Base-by-base conservation (phyloP, 2,329 filamentous ascomycete species). In the Fusarium nisikadoi region DNA sequence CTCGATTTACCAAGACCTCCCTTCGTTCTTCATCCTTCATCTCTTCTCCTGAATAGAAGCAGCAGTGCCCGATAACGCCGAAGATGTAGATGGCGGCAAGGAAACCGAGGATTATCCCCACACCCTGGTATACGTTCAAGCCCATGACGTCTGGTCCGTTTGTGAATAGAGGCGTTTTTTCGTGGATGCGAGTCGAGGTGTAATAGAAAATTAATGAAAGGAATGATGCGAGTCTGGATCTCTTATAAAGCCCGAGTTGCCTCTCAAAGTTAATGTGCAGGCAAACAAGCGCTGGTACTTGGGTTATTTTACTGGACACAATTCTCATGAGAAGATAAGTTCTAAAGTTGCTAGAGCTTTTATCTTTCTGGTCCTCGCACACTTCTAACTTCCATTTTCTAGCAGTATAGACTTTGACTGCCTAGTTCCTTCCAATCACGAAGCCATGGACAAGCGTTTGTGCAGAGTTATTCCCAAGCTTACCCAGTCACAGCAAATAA, bases 161-260 rank as follows among this genome's bases (percentile, higher is more conserved):
- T 19, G n/a, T 25, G 31, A 20, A 50, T 35, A 14, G 47, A 20
- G 47, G n/a, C 47, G 17, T 39, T 17, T 13, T 36, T 39, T 29
- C 14, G 49, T 39, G 19, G 35, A 39, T 27, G 10, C 8, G 14
- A 53, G 25, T 39, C 33, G 19, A 39, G 49, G 23, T 35, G 49
- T 29, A 39, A 53, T 29, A 39, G 49, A 53, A 39, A 27, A 29
- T 8, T 5, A 27, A 13, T 10, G 11, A 27, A n/a, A n/a, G 12
- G 23, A 38, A 27, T 53, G 33, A 53, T 53, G 23, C n/a, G 19
- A n/a, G 23, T 17, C 33, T 53, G 33, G 11, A 13, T 29, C 13
- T 27, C 19, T 53, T 53, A 53, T 53, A 53, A 39, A 39, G 20
- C 33, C 35, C 49, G 19, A 39, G 33, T 53, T 53, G 19, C 49